Base-by-base conservation (phyloP, 2,329 filamentous ascomycete genomes). In the Fusarium chuoi region DNA sequence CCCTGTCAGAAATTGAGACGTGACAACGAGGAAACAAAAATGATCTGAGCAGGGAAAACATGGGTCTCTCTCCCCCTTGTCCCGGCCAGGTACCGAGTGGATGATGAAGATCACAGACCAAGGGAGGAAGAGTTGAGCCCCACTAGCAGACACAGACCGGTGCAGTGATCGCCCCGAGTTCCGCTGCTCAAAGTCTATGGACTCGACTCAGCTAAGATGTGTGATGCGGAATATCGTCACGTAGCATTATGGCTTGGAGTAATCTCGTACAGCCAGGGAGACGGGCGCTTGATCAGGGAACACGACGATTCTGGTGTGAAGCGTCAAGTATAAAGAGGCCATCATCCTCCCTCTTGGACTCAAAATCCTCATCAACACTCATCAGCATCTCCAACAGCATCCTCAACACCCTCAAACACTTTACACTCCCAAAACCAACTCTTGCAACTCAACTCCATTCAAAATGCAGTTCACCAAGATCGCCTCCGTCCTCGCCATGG, bases 391-490 rank as follows among this genome's bases (percentile, higher is more conserved):
- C 42, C 44, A 58, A 46, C 54, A 73, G 20, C 55, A 66, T 38
- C 28, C 15, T 70, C 54, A 62, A 3, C 46, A 65, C 15, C 15
- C 33, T 38, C 57, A 56, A 56, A 55, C 48, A 49, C 39, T 54
- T 33, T 26, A 54, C 61, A 63, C 68, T 55, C 17, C 30, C 20
- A 55, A 57, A n/a, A 22, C 30, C 45, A 70, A 42, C 41, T 22
- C 24, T 9, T 26, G 20, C 46, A 64, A 45, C 44, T 36, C 65
- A 54, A 55, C 26, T 33, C 26, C 48, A 36, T 61, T 45, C 70
- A 74, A 68, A 57, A 73, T 73, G 71, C 68, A 73, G 54, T 73
- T 73, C 70, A 39, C 66, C 26, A 74, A 41, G n/a, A 33, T 71
- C 39, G 61, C 57, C 36, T 59, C 70, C 26, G 18, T 64, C 62